A percentile compares a stretch with the other conserved stretches of the same genome.
phyloP scores from a whole-genome alignment of 352 stramenopile genomes.

The Aphanomyces astaci region DNA sequence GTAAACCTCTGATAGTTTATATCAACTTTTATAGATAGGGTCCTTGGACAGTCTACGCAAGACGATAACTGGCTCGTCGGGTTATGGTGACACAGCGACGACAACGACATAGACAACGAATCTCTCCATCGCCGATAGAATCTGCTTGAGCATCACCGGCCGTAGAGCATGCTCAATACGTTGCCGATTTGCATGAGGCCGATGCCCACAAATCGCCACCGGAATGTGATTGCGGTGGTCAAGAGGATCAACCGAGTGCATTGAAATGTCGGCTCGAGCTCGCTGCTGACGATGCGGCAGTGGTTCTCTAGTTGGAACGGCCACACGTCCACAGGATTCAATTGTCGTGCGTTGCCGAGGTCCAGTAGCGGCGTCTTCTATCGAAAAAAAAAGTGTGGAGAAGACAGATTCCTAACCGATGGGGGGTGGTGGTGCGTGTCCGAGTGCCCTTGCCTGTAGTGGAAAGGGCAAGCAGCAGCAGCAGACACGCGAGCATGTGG shows the following conservation, averaged over 20 bases:
- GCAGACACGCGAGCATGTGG: too few relatives aligned
- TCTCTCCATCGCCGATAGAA: conserved; percentile 32
- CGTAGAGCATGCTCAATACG: conserved; percentile 25
- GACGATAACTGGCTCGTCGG: too few relatives aligned
- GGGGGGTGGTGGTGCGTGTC: not conserved
- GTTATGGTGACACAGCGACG: not conserved
- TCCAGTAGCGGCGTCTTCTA: not conserved
- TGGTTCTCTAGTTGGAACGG: not conserved
- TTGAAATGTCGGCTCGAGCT: not conserved
- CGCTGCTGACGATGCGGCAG: not conserved
- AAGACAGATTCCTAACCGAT: not conserved
- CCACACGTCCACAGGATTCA: not conserved
- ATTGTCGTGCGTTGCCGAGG: not conserved
- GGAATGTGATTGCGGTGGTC: conserved; percentile 27
- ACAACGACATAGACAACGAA: conserved; percentile 25
- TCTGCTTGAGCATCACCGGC: conserved; percentile 33
- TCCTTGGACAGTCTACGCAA: too few relatives aligned
- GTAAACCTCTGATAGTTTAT: too few relatives aligned
- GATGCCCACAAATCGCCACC: conserved; percentile 17
- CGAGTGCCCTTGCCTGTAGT: too few relatives aligned
- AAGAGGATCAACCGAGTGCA: conserved; percentile 23
- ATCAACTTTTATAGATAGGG: too few relatives aligned
- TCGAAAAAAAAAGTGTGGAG: not conserved
- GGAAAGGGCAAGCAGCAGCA: too few relatives aligned
- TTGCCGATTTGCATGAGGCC: conserved; percentile 22